Conservation (phyloP, 208 protist species). For the Leishmania guyanensis region DNA sequence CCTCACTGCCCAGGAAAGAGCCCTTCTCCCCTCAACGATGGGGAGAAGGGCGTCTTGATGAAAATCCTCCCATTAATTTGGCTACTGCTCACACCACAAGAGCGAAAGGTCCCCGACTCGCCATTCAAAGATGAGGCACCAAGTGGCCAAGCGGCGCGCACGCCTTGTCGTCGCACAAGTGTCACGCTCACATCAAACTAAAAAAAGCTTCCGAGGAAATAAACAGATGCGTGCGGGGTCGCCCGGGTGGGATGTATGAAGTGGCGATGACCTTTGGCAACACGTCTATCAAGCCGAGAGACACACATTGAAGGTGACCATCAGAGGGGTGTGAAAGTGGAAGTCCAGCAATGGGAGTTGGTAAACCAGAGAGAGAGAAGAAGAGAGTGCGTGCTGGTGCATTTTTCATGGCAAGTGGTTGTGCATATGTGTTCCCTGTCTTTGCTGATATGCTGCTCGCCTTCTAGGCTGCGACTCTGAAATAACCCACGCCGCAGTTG, state of each 20-base stretch:
- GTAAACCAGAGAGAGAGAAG: background rate
- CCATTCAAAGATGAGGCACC: constrained; percentile 34
- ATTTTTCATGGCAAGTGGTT: background rate
- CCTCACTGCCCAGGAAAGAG: background rate
- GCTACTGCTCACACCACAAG: constrained; percentile 32
- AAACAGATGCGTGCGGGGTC: background rate
- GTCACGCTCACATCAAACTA: background rate
- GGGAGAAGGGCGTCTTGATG: background rate
- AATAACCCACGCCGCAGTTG: background rate
- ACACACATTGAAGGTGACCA: background rate
- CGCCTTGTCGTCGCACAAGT: background rate
- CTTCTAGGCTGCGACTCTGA: background rate
- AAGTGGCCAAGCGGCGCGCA: background rate
- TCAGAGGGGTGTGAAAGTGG: background rate
- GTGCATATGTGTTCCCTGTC: background rate
- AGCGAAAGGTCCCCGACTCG: constrained; percentile 9
- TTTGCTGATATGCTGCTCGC: no score
- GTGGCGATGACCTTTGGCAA: no score
- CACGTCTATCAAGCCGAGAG: background rate
- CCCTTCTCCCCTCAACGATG: no score
- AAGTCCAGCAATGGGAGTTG: background rate
- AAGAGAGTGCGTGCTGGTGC: background rate
- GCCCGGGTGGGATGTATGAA: no score
- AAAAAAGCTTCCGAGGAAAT: background rate
- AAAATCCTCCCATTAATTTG: constrained; percentile 18